A percentile compares a stretch with the other conserved stretches of the same genome.
phyloP scores from a whole-genome alignment of 441 rosid genomes.

The Pelargonium citronellum region DNA sequence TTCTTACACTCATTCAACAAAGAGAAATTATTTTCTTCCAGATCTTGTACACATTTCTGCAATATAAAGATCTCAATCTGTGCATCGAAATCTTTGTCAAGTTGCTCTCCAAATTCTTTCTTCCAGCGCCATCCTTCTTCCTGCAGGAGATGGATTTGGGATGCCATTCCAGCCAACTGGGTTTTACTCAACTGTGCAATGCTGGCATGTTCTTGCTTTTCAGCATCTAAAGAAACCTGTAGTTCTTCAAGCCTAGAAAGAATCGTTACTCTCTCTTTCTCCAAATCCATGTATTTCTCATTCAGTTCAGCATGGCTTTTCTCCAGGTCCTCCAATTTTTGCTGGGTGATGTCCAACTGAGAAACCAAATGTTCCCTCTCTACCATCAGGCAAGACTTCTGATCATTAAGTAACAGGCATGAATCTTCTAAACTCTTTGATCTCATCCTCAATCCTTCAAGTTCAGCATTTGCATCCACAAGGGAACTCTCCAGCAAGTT shows the following conservation, averaged over 20 bases:
- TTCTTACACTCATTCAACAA: slow-evolving; percentile 49
- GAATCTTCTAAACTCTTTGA: slow-evolving; percentile 55
- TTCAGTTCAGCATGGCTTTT: slow-evolving; percentile 43
- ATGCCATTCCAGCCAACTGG: slow-evolving; percentile 46
- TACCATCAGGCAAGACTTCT: slow-evolving; percentile 44
- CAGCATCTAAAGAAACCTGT: slow-evolving; percentile 37
- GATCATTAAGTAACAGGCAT: slow-evolving; percentile 48
- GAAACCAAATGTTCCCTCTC: slow-evolving; percentile 52
- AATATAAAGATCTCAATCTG: slow-evolving; percentile 61
- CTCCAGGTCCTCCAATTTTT: slow-evolving; percentile 42
- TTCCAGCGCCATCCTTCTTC: slow-evolving; percentile 47
- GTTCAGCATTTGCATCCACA: slow-evolving; percentile 59
- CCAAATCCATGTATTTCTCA: slow-evolving; percentile 40
- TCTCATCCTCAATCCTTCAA: slow-evolving; percentile 50
- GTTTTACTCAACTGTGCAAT: slow-evolving; percentile 37
- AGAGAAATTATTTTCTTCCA: slow-evolving; percentile 53
- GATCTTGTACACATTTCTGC: slow-evolving; percentile 57
- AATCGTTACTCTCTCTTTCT: slow-evolving; percentile 48
- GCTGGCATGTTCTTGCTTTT: slow-evolving; percentile 47
- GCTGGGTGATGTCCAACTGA: slow-evolving; percentile 45
- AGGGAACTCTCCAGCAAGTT: slow-evolving; percentile 62
- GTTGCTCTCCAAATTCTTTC: slow-evolving; percentile 57
- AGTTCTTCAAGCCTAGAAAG: slow-evolving; percentile 51
- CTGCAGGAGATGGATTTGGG: slow-evolving; percentile 46
- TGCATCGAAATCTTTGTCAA: slow-evolving; percentile 50